Conservation (phyloP, 495 filamentous ascomycete genomes). For the Neurospora sp. region DNA sequence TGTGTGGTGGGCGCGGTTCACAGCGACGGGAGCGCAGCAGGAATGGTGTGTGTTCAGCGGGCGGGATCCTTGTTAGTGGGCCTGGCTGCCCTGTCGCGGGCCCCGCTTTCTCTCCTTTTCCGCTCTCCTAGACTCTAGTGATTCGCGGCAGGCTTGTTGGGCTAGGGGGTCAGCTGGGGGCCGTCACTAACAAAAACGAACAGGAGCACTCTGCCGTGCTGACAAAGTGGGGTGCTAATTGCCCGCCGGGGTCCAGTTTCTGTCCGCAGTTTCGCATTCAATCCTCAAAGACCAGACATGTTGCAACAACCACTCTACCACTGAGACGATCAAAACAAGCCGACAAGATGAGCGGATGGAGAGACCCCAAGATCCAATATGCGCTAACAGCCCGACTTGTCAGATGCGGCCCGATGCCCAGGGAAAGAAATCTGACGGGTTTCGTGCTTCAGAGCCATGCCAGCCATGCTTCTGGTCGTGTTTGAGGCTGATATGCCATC, state of each 20-base stretch:
- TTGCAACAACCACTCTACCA: neutral
- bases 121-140: neutral
- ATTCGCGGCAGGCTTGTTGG: neutral
- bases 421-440: neutral
- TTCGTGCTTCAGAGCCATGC: neutral
- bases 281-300: neutral
- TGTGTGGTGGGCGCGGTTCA: neutral
- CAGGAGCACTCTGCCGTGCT: neutral
- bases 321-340: neutral
- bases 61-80: neutral
- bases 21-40: neutral
- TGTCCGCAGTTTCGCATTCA: neutral
- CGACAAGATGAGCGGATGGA: neutral
- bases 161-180: neutral
- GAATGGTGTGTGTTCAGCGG: neutral
- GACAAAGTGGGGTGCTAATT: neutral
- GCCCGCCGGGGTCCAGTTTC: neutral
- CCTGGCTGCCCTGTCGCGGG: neutral
- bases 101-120: neutral
- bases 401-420: neutral
- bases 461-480: neutral
- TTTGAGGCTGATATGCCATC: neutral
- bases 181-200: neutral
- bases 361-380: neutral
- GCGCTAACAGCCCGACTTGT: neutral